Conservation (phyloP, 306 rosid species). For the Elaeagnus macrophylla region DNA sequence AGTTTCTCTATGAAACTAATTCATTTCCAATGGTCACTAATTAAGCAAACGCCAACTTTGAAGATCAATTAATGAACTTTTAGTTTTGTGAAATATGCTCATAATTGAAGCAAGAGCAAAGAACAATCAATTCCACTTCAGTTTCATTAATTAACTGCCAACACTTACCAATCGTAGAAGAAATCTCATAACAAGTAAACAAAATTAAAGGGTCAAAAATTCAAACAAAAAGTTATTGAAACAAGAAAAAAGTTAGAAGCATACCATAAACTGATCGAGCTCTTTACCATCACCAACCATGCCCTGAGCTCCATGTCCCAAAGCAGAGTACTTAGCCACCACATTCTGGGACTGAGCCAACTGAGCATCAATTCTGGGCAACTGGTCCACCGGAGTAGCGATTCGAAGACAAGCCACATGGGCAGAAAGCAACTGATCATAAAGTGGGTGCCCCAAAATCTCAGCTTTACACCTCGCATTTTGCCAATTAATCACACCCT, state of each 20-base stretch:
- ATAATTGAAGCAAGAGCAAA: too few relatives aligned
- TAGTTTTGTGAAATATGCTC: too few relatives aligned
- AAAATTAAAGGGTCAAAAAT: too few relatives aligned
- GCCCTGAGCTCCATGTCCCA: constrained; percentile 12
- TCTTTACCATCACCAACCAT: constrained; percentile 48
- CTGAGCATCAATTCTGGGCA: constrained; percentile 77
- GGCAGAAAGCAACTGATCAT: constrained; percentile 75
- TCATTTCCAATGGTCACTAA: too few relatives aligned
- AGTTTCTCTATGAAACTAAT: too few relatives aligned
- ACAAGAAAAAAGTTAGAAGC: background rate
- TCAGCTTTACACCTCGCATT: constrained; percentile 49
- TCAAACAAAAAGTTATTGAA: background rate
- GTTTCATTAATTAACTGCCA: too few relatives aligned
- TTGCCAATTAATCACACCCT: background rate
- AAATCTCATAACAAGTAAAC: background rate
- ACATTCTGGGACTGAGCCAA: constrained; percentile 64
- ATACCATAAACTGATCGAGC: constrained; percentile 75
- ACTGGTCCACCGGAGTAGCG: constrained; percentile 92
- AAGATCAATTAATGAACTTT: too few relatives aligned
- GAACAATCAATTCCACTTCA: too few relatives aligned
- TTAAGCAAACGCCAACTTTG: too few relatives aligned
- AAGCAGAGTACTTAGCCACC: constrained; percentile 49
- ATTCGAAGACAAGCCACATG: constrained; percentile 85
- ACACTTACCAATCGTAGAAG: background rate
- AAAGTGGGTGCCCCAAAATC: constrained; percentile 72